A percentile compares a stretch with the other conserved stretches of the same genome.
Conservation (phyloP, 2,329 filamentous ascomycete genomes). For the Neofusicoccum kwambonambiense region DNA sequence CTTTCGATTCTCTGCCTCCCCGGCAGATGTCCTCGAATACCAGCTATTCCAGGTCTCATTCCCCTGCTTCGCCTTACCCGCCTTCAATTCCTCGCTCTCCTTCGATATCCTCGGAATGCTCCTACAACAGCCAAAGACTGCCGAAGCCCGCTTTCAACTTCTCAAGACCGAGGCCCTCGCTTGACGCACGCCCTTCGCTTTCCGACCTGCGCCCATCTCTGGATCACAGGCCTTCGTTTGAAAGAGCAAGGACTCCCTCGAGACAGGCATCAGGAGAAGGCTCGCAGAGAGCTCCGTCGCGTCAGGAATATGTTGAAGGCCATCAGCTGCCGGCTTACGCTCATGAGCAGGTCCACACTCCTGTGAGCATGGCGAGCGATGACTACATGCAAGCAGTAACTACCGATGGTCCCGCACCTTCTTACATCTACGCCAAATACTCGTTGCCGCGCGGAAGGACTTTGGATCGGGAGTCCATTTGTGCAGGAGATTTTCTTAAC, state of each 20-base stretch:
- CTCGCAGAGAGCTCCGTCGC: slow-evolving; percentile 37
- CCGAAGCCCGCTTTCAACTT: slow-evolving; percentile 86
- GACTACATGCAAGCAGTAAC: slow-evolving; percentile 61
- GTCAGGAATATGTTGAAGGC: slow-evolving; percentile 41
- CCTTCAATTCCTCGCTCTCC: slow-evolving; percentile 68
- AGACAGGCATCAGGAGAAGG: slow-evolving; percentile 39
- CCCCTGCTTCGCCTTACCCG: slow-evolving; percentile 63
- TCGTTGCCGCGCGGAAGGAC: slow-evolving; percentile 77
- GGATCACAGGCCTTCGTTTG: slow-evolving; percentile 37
- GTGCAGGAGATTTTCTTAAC: slow-evolving; percentile 39
- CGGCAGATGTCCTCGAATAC: slow-evolving; percentile 77
- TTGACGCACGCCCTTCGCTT: slow-evolving; percentile 23
- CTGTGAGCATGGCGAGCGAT: slow-evolving; percentile 71
- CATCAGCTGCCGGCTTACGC: slow-evolving; percentile 58
- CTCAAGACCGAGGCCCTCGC: slow-evolving; percentile 71
- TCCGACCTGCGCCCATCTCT: slow-evolving; percentile 41
- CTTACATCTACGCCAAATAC: slow-evolving; percentile 86
- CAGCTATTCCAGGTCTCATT: slow-evolving; percentile 58
- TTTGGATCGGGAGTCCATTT: slow-evolving; percentile 59
- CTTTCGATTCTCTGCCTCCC: slow-evolving; percentile 63
- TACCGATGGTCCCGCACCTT: slow-evolving; percentile 56
- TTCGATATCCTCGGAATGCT: slow-evolving; percentile 80
- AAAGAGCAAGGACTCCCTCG: slow-evolving; percentile 26
- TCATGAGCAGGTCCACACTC: slow-evolving; percentile 66
- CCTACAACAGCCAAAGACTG: slow-evolving; percentile 56